These are phyloP conservation scores for Mycena galopus DNA, from an alignment of 768 basidiomycete species.

Conservation along the genomic window DNA sequence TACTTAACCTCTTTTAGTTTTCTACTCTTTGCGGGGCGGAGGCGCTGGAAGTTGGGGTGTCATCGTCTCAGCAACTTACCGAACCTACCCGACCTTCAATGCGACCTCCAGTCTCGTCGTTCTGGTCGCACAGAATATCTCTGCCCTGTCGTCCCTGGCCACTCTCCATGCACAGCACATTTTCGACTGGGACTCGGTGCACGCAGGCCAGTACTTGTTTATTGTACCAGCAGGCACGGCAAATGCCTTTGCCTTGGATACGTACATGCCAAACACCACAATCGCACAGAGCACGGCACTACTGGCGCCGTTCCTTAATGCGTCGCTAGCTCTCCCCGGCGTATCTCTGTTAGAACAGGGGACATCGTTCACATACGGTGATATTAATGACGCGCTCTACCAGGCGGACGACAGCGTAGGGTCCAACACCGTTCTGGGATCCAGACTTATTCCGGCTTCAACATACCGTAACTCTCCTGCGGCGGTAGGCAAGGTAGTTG, in stretches of 20 bases:
- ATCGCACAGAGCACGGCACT: constrained; percentile 31
- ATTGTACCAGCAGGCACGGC: constrained; percentile 12
- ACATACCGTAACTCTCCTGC: constrained; percentile 33
- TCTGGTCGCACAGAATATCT: constrained; percentile 34
- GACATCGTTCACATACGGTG: neutral
- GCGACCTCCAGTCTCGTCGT: constrained; percentile 37
- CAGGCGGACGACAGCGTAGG: constrained; percentile 34
- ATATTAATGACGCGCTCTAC: constrained; percentile 36
- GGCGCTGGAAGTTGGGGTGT: constrained; percentile 54
- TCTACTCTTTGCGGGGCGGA: constrained; percentile 46
- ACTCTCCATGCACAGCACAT: constrained; percentile 51
- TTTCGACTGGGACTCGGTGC: constrained; percentile 48
- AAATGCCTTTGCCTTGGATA: constrained; percentile 40
- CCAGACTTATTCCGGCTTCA: constrained; percentile 34
- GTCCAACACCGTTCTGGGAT: constrained; percentile 32
- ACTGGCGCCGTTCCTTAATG: constrained; percentile 42
- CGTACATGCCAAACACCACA: constrained; percentile 21
- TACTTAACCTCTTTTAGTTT: constrained; percentile 38
- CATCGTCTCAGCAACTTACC: constrained; percentile 51
- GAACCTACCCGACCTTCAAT: constrained; percentile 51
- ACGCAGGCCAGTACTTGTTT: constrained; percentile 49
- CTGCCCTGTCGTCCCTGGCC: constrained; percentile 42
- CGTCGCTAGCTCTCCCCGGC: constrained; percentile 35
- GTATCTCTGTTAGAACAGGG: constrained; percentile 18
- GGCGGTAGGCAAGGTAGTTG: constrained; percentile 39